Evolutionary conservation across 371 early-diverging fungal species (phyloP), one percentile per base, ranked within the genome.

Genomic region (Mucor piriformis): DNA sequence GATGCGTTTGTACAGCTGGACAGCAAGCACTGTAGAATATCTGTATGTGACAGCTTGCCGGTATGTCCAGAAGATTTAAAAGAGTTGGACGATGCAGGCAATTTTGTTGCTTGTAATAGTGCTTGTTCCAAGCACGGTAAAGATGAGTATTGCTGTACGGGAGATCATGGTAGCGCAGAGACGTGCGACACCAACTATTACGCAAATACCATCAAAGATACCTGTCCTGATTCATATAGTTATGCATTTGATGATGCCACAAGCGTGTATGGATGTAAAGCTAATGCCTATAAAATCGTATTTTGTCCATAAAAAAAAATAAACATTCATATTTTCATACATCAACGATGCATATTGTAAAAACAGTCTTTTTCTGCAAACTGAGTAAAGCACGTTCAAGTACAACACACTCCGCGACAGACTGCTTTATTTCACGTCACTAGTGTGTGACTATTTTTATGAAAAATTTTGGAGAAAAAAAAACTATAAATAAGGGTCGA

Each of bases 171-270:
- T 35, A 43, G 65, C 18, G 46, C 69, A 6, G 54, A 50, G 2
- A 64, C 61, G 2, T 77, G 77, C 54, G 56, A 50, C 6, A 47
- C 68, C 2, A 67, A 69, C 46, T 44, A 57, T 20, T 77, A 63
- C 51, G 69, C 77, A 8, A 54, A 57, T 18, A 21, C 43, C 12
- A 52, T 73, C 38, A 72, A 73, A 42, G 13, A 50, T 12, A 63
- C 56, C 3, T 77, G 77, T 34, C 77, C 77, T 42, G 60, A 71
- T 43, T 57, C 70, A 8, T 77, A 77, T 62, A 69, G 75, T 34
- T 83, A 71, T 66, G 77, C 78, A 20, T 80, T 76, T 49, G 83
- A 83, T 57, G 83, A 83, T 61, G 57, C 63, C 15, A 74, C 74
- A 4, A 67, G 68, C 55, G 71, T 76, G 2, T 79, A 70, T 64